Percentiles rank a stretch among this genome's conserved stretches.
Conservation (phyloP, 768 basidiomycete species). For the Tephrocybe sp. region DNA sequence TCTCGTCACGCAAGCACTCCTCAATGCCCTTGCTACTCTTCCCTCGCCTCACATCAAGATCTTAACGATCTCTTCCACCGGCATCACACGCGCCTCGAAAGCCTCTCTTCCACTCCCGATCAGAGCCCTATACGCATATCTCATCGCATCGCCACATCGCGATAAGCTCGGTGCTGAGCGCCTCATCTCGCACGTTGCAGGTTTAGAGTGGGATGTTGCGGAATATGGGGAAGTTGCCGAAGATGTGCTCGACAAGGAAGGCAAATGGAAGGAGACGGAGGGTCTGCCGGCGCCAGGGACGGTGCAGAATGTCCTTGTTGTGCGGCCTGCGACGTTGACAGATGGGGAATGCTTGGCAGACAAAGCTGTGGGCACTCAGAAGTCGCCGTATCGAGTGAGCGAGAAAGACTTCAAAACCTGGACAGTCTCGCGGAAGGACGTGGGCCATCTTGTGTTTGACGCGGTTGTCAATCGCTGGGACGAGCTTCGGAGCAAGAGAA, state of each 20-base stretch:
- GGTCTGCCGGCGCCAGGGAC: constrained; percentile 44
- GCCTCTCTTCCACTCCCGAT: constrained; percentile 44
- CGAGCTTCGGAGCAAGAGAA: constrained; percentile 49
- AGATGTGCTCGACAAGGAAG: constrained; percentile 40
- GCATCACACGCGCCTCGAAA: constrained; percentile 47
- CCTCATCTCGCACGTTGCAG: constrained; percentile 45
- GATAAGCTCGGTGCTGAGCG: constrained; percentile 67
- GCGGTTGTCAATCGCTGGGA: constrained; percentile 46
- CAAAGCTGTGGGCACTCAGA: constrained; percentile 12
- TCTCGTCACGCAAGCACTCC: constrained; percentile 56
- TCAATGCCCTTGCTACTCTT: constrained; percentile 57
- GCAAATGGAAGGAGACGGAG: constrained; percentile 40
- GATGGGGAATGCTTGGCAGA: constrained; percentile 53
- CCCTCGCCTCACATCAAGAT: constrained; percentile 45
- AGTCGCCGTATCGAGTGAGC: constrained; percentile 39
- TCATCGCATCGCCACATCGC: constrained; percentile 46
- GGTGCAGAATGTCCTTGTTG: constrained; percentile 44
- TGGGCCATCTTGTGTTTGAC: constrained; percentile 64
- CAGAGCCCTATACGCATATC: constrained; percentile 46
- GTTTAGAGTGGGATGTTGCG: constrained; percentile 46
- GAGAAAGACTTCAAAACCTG: constrained; percentile 45
- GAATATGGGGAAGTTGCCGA: constrained; percentile 37
- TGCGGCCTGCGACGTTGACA: constrained; percentile 60
- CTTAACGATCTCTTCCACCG: constrained; percentile 53
- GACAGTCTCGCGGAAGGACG: constrained; percentile 62